A percentile compares a stretch with the other conserved stretches of the same genome.
Evolutionary conservation across 2,329 filamentous ascomycete genomes (phyloP).

Genomic region (Westerdykella ornata): DNA sequence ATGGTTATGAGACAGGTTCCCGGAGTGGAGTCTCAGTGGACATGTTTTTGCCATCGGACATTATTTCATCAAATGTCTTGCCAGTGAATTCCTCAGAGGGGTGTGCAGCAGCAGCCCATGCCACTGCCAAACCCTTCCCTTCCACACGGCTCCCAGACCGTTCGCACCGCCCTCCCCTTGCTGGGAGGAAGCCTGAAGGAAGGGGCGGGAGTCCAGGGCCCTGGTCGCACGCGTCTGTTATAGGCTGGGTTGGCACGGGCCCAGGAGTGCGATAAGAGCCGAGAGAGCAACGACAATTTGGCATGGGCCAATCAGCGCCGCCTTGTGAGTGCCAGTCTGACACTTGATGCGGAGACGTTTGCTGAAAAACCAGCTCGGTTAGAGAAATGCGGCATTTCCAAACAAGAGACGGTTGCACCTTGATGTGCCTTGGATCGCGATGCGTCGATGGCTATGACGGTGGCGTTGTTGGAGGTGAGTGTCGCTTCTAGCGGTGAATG

Average conservation of each 20-base stretch:
- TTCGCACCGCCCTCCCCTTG: too few species aligned
- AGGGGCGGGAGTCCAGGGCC: slow-evolving; percentile 25
- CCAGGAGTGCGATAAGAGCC: slow-evolving; percentile 26
- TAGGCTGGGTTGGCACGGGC: slow-evolving; percentile 27
- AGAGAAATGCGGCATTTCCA: slow-evolving; percentile 28
- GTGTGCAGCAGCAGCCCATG: too few species aligned
- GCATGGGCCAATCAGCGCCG: slow-evolving; percentile 22
- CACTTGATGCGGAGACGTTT: slow-evolving; percentile 38
- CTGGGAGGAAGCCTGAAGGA: too few species aligned
- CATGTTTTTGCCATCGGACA: too few species aligned
- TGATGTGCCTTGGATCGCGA: slow-evolving; percentile 2
- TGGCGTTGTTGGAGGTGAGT: slow-evolving; percentile 17
- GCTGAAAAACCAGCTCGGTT: slow-evolving; percentile 27
- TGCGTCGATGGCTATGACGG: slow-evolving; percentile 15
- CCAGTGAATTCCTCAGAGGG: too few species aligned
- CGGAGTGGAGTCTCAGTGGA: too few species aligned
- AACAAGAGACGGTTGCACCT: slow-evolving; percentile 13
- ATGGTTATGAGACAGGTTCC: too few species aligned
- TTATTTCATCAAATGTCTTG: too few species aligned
- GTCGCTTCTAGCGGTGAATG: too few species aligned
- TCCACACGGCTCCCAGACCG: too few species aligned
- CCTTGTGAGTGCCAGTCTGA: slow-evolving; percentile 21
- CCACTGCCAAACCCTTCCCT: too few species aligned
- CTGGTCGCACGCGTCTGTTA: slow-evolving; percentile 20
- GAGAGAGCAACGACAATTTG: slow-evolving; percentile 23